Base-by-base conservation (phyloP, 129 eudicot genomes). In the Mikania micrantha region DNA sequence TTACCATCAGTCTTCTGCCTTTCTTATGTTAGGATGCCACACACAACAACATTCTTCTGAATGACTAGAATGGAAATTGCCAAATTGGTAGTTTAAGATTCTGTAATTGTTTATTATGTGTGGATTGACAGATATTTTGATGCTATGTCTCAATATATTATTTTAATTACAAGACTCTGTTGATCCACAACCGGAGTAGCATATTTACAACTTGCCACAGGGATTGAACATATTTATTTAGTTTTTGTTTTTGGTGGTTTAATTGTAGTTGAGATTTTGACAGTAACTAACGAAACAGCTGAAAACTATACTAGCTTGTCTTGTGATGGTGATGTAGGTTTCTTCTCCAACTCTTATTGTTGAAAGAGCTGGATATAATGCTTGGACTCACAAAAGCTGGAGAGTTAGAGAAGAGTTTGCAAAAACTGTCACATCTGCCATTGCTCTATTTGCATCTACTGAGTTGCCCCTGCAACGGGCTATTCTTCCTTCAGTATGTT, bases 321-420 rank as follows among this genome's bases (percentile, higher is more conserved):
- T 53, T 32, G 64, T 72, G 73, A 60, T 63, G 9, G 54, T 71
- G 77, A 58, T 74, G 73, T 85, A 93, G 99, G 96, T 93, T 67
- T 93, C 99, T 28, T 93, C 99, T n/a, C 96, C 99, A 52, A 93
- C 99, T 44, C 84, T 93, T 28, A 84, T 93, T 63, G 99, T 93
- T 60, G 99, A 93, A 81, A 86, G 99, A 72, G 99, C 99, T 58
- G 99, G 99, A 49, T 84, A 87, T 61, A 82, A 86, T 78, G 98
- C 95, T 11, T 93, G 99, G 99, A 73, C 75, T 57, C 92, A 93
- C 88, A 93, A 80, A 82, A 93, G 99, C 80, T 93, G 96, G 96
- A 88, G 99, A 87, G 90, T 93, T 53, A 76, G 99, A 72, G 99
- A 93, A 61, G 98, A 93, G 75, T 88, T 88, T 77, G 95, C 96